Conservation (phyloP, 345 rosid genomes). For the Diplotaxis tenuifolia region DNA sequence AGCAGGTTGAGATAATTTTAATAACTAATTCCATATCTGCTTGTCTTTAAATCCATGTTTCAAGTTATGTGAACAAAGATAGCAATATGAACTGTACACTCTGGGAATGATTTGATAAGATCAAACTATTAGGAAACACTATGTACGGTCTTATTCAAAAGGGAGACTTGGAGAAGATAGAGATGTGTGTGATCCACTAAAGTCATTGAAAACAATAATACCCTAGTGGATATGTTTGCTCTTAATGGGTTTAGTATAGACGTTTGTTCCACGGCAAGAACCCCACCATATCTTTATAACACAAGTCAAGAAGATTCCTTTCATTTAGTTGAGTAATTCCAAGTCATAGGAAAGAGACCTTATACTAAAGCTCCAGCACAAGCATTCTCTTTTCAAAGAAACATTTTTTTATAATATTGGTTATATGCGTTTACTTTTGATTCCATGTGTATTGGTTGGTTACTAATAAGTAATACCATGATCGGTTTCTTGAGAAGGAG, state of each 20-base stretch:
- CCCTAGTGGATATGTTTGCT: not conserved
- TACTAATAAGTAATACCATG: not conserved
- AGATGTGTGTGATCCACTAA: not conserved
- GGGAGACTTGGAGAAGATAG: not conserved
- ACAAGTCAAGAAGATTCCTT: constrained; percentile 8
- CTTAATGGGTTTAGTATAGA: not conserved
- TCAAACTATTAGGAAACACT: not conserved
- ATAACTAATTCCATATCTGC: no score
- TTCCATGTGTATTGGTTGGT: not conserved
- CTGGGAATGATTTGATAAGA: not conserved
- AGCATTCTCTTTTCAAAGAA: not conserved
- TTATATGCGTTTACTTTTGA: not conserved
- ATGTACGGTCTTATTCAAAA: not conserved
- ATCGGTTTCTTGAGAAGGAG: not conserved
- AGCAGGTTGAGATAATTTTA: no score
- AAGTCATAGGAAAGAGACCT: constrained; percentile 1
- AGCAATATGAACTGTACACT: no score
- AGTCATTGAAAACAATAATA: not conserved
- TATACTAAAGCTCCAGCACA: not conserved
- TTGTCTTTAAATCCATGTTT: no score
- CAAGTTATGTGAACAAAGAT: no score
- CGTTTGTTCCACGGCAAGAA: not conserved
- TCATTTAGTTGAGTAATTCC: not conserved
- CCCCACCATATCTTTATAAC: not conserved
- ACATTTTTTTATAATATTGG: not conserved